Base-by-base conservation (phyloP, 371 early-diverging fungal species). In the Rhizopus microsporus region DNA sequence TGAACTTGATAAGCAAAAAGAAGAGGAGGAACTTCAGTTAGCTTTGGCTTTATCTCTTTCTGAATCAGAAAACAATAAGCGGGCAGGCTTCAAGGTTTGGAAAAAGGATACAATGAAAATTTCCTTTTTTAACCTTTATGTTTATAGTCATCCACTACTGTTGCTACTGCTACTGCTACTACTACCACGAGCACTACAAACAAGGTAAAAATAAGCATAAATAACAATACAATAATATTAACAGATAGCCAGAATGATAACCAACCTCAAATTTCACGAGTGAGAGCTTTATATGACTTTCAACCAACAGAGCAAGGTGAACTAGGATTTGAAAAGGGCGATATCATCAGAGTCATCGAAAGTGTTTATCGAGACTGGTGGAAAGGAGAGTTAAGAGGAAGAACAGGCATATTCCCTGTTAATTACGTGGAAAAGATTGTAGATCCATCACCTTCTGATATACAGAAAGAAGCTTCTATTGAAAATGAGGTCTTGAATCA, bases 341-440 rank as follows among this genome's bases (percentile, higher is more conserved):
- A 93, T 58, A 81, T 93, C 48, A 83, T 93, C 43, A 81, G 83
- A 31, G 94, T 95, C 3, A 66, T 89, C 59, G 94, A 93, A 37
- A 89, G 87, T 44, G 89, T 92, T 0, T 93, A 91, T 63, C 81
- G 88, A 57, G 93, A 93, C 60, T 95, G 95, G 95, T 95, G 94
- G 94, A 90, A 90, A 67, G 95, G 93, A 8, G 88, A 88, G 60
- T 62, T 86, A 30, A 71, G 78, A 39, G 90, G 90, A 32, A 77
- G 78, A 33, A 79, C 83, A 17, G 95, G 95, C 10, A 89, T 95
- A 52, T 93, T 95, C 62, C 95, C 95, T 16, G 82, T 88, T 9
- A 93, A 93, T 63, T 93, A 95, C 73, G 93, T 93, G 35, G 84
- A 85, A 62, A 80, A 77, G 59, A 75, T 83, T 4, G 73, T 73